Base-by-base conservation (phyloP, 768 basidiomycete species). In the Leucosporidium creatinivorum region DNA sequence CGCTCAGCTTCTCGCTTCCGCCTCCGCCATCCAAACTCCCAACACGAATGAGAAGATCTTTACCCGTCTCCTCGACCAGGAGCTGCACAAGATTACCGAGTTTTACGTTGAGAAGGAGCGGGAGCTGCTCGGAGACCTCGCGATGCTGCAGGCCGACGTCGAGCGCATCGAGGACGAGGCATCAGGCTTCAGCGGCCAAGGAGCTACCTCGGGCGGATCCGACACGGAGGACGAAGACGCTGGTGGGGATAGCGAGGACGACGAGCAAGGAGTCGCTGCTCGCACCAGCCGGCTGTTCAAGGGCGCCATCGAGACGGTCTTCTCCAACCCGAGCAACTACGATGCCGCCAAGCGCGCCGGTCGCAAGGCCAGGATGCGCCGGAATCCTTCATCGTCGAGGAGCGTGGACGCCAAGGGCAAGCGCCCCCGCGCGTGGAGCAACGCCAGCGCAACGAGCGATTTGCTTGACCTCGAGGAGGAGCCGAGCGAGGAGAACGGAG, bases 101-200 rank as follows among this genome's bases (percentile, higher is more conserved):
- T 98, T 98, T 77, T 98, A 97, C 77, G 82, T 83, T 57, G 74
- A 78, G 3, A 90, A 93, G 78, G 87, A 89, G 75, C 83, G 81
- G 55, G 89, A 93, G 58, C 79, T 96, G 25, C 58, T 73, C 33
- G 66, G 68, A 31, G 72, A 77, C 21, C 76, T 75, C 47, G 74
- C 75, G 21, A 58, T 69, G 21, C 65, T 81, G n/a, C 70, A 75
- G 52, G 74, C 75, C 21, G 80, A 80, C 56, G 69, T 81, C 25
- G 73, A 75, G 30, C 67, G 74, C 9, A 61, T 78, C 18, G 78
- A 79, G 63, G 77, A 79, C n/a, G 69, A 76, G 5, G 77, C 77
- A 49, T 56, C 39, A 0, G n/a, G 44, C 30, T 3, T 8, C 0
- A 12, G 66, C 44, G 59, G 49, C 10, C 33, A 33, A 0, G 44